phyloP scores from a whole-genome alignment of 1,139 yeast genomes.

The Meyerozyma athensensis region DNA sequence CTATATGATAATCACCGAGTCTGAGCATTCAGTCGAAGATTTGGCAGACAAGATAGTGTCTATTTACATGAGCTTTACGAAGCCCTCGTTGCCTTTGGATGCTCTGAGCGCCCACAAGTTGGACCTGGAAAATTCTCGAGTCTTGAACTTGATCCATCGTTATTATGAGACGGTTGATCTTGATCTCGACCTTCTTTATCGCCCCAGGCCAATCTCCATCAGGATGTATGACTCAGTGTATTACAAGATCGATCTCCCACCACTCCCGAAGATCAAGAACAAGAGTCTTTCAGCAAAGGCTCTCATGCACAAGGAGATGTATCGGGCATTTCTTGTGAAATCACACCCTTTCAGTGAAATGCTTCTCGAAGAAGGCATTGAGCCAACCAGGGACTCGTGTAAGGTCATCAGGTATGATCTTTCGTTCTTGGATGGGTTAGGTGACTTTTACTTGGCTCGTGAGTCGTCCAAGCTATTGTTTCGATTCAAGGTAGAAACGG shows the following conservation, averaged over 20 bases:
- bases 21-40: constrained; percentile 21
- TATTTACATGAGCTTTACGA: constrained; percentile 24
- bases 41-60: constrained; percentile 29
- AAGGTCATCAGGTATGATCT: constrained; percentile 30
- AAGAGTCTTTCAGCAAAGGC: constrained; percentile 31
- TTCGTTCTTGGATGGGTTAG: constrained; percentile 43
- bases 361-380: constrained; percentile 16
- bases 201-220: constrained; percentile 16
- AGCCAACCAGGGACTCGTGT: constrained; percentile 19
- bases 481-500: constrained; percentile 17
- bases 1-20: constrained; percentile 25
- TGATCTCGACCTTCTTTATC: constrained; percentile 19
- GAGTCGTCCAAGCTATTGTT: constrained; percentile 36
- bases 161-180: constrained; percentile 24
- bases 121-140: constrained; percentile 9
- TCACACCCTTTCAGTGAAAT: constrained; percentile 26
- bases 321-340: constrained; percentile 28
- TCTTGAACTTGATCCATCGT: constrained; percentile 13
- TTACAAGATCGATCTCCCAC: constrained; percentile 27
- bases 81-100: constrained; percentile 4
- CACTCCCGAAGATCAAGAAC: constrained; percentile 31
- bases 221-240: constrained; percentile 23
- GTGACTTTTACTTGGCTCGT: constrained; percentile 38
- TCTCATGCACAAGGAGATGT: constrained; percentile 39
- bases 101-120: constrained; percentile 8